These are phyloP conservation scores for Podospora comata DNA, from an alignment of 495 filamentous ascomycete species.

Conservation along the genomic window DNA sequence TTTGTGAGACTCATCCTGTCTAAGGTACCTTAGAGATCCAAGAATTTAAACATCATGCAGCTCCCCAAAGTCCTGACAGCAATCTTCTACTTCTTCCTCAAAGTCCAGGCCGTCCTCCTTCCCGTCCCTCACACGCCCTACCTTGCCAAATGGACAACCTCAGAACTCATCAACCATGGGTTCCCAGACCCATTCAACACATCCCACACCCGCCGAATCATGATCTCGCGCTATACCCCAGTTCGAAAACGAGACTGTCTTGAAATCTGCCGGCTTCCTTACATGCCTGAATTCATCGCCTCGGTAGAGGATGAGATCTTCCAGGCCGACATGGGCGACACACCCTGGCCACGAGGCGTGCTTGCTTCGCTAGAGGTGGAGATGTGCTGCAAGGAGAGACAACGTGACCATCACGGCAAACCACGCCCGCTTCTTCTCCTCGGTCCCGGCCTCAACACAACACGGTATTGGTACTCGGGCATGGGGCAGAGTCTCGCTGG, in stretches of 20 bases:
- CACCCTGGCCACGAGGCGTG: neutral
- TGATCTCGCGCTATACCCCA: constrained; percentile 13
- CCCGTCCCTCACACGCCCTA: constrained; percentile 8
- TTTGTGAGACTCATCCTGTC: neutral
- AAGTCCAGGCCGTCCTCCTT: neutral
- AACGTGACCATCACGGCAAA: neutral
- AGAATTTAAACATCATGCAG: neutral
- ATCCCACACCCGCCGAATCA: constrained; percentile 10
- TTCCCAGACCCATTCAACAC: constrained; percentile 12
- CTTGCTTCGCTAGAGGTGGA: neutral
- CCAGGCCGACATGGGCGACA: neutral
- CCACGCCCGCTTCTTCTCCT: neutral
- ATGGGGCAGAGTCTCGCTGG: constrained; percentile 5
- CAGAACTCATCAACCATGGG: constrained; percentile 5
- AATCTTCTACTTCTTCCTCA: neutral
- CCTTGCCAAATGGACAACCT: constrained; percentile 7
- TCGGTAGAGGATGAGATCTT: neutral
- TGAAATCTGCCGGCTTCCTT: neutral
- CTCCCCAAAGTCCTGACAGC: neutral
- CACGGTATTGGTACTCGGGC: constrained; percentile 8
- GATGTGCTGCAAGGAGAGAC: neutral
- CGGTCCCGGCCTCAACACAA: neutral
- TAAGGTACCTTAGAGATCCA: too few species aligned
- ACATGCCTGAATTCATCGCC: neutral
- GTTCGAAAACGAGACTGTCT: constrained; percentile 3